A percentile compares a stretch with the other conserved stretches of the same genome.
phyloP scores from a whole-genome alignment of 2,329 filamentous ascomycete species.

The Aspergillus sp. region DNA sequence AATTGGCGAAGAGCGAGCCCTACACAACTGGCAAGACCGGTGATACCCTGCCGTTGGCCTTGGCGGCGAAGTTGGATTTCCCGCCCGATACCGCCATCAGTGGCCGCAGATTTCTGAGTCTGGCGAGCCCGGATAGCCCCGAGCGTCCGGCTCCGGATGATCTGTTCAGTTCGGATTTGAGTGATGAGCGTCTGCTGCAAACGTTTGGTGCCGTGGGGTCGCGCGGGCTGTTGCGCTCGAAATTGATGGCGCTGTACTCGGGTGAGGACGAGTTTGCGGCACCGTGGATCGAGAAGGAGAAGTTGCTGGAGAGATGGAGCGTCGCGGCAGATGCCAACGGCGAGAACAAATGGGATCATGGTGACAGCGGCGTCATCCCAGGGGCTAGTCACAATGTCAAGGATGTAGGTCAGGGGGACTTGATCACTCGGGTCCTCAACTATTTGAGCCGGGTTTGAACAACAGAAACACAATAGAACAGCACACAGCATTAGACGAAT shows the following conservation, averaged over 20 bases:
- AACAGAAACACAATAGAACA: neutral
- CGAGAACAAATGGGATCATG: slow-evolving; percentile 42
- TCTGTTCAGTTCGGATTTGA: slow-evolving; percentile 79
- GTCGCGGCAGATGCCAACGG: slow-evolving; percentile 33
- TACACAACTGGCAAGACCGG: slow-evolving; percentile 20
- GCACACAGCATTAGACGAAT: no score
- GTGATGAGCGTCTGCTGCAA: slow-evolving; percentile 49
- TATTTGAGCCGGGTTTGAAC: slow-evolving; percentile 27
- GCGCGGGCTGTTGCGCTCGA: slow-evolving; percentile 32
- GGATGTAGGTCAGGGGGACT: slow-evolving; percentile 43
- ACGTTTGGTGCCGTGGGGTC: slow-evolving; percentile 58
- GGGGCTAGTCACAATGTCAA: slow-evolving; percentile 47
- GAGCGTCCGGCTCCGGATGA: slow-evolving; percentile 69
- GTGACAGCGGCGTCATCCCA: slow-evolving; percentile 45
- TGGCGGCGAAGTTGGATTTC: slow-evolving; percentile 28
- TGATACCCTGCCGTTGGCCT: slow-evolving; percentile 27
- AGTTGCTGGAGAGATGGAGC: slow-evolving; percentile 40
- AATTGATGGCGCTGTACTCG: slow-evolving; percentile 42
- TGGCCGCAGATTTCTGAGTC: slow-evolving; percentile 55
- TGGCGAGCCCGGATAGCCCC: slow-evolving; percentile 50
- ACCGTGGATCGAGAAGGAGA: slow-evolving; percentile 40
- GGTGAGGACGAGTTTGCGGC: slow-evolving; percentile 44
- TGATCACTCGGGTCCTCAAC: slow-evolving; percentile 29
- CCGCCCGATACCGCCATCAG: slow-evolving; percentile 42
- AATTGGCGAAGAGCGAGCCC: slow-evolving; percentile 24